These are phyloP conservation scores for Aspergillus sp. DNA, from an alignment of 2,329 filamentous ascomycete species.

Conservation along the genomic window DNA sequence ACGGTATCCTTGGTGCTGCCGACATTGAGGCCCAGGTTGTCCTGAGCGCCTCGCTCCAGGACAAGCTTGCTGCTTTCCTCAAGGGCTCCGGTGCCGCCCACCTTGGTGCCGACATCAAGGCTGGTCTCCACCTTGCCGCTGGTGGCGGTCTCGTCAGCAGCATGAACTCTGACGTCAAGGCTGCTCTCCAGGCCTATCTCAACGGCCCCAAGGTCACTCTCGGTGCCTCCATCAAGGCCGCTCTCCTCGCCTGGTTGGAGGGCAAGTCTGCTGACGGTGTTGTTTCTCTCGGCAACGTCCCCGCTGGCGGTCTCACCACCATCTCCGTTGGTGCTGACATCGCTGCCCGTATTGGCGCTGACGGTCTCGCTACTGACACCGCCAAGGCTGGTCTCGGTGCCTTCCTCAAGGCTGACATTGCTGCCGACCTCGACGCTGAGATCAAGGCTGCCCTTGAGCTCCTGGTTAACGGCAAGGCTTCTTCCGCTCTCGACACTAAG, in stretches of 20 bases:
- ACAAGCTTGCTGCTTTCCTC: conserved; percentile 24
- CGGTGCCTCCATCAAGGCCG: conserved; percentile 20
- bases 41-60: conserved; percentile 23
- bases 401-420: conserved; percentile 26
- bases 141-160: conserved; percentile 26
- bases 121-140: conserved; percentile 28
- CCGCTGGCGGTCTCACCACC: conserved; percentile 21
- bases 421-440: conserved; percentile 20
- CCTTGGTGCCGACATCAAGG: conserved; percentile 23
- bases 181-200: conserved; percentile 26
- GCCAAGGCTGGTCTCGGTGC: conserved; percentile 25
- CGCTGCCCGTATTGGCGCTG: conserved; percentile 20
- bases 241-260: conserved; percentile 27
- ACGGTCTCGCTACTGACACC: conserved; percentile 21
- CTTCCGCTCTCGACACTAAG: conserved; percentile 20
- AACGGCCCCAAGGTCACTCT: conserved; percentile 21
- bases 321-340: conserved; percentile 30
- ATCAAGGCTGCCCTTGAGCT: conserved; percentile 23
- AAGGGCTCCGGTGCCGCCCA: conserved; percentile 10
- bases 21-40: conserved; percentile 23
- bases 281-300: conserved; percentile 20
- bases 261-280: conserved; percentile 22
- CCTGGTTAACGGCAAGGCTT: conserved; percentile 23
- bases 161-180: conserved; percentile 26
- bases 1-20: conserved; percentile 27